Base-by-base conservation (phyloP, 371 early-diverging fungal genomes). In the Mortierella sp. region DNA sequence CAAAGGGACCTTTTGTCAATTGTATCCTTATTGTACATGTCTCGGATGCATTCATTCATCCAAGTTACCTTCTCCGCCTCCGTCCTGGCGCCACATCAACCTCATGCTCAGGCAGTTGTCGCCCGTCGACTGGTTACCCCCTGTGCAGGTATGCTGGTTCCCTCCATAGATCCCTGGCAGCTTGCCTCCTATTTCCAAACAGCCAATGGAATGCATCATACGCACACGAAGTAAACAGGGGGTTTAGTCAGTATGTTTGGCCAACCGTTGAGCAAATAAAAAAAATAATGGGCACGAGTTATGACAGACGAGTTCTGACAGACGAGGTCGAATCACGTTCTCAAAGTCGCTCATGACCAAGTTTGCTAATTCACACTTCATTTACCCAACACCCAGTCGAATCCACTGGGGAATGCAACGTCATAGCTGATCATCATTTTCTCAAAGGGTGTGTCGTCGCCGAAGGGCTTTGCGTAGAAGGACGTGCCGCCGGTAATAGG, bases 311-410 rank as follows among this genome's bases (percentile, higher is more conserved):
- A 54, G 59, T 59, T 54, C 5, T 54, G 55, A 59, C 6, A 26
- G 44, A n/a, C n/a, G 46, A 24, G 61, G 28, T 54, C 13, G 37
- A 51, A 54, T 74, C 61, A 44, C 40, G 24, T 44, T 34, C 19
- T 34, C 2, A 26, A 5, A 21, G 1, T n/a, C 8, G 24, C 21
- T 14, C 43, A 50, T 71, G 26, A 19, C 34, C n/a, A 50, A 71
- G 43, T 46, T 46, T 46, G 48, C 48, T n/a, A 43, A 43, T 43
- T 43, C 43, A n/a, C 8, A 28, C 26, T 9, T 14, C 19, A 28
- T 46, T 74, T 83, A 69, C 93, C 93, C 19, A 87, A 84, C 9
- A 89, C 90, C 90, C 91, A 93, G 21, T 90, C 67, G 82, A 93
- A 93, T 53, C 88, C 89, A 21, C 70, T 71, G 34, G 89, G 91